Percentiles rank a stretch among this genome's conserved stretches.
Conservation (phyloP, 371 early-diverging fungal species). For the Mycotypha africana region DNA sequence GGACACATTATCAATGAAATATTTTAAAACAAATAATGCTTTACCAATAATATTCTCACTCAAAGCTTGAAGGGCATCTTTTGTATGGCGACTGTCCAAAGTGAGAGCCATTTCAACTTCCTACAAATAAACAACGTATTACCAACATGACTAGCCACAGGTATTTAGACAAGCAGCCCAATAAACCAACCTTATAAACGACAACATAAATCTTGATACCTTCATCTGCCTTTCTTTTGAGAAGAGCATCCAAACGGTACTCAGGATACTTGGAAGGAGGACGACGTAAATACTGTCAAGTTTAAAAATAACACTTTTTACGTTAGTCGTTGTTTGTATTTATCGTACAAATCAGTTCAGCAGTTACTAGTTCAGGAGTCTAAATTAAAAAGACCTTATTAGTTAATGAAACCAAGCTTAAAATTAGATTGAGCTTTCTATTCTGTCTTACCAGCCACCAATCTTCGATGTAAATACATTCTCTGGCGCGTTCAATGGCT, state of each 20-base stretch:
- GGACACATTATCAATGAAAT: too few relatives aligned
- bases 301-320: too few relatives aligned
- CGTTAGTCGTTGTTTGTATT: too few relatives aligned
- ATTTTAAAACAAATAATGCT: conserved; percentile 5
- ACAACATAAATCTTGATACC: conserved; percentile 88
- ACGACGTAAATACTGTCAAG: conserved; percentile 75
- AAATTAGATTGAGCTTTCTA: too few relatives aligned
- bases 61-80: conserved; percentile 63
- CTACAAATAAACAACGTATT: conserved; percentile 17
- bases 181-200: conserved; percentile 84
- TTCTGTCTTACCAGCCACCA: conserved; percentile 89
- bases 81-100: conserved; percentile 77
- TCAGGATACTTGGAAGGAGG: conserved; percentile 67
- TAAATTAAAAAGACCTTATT: too few relatives aligned
- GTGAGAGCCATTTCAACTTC: conserved; percentile 80
- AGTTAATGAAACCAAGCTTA: too few relatives aligned
- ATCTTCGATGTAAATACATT: conserved; percentile 79
- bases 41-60: conserved; percentile 72
- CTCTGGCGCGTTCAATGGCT: conserved; percentile 69
- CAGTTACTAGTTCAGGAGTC: conserved; percentile 45
- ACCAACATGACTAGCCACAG: conserved; percentile 3
- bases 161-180: too few relatives aligned
- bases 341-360: too few relatives aligned
- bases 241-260: conserved; percentile 75
- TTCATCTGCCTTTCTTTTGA: conserved; percentile 82